Base-by-base conservation (phyloP, 495 filamentous ascomycete species). In the Lasiosphaeria hispida region DNA sequence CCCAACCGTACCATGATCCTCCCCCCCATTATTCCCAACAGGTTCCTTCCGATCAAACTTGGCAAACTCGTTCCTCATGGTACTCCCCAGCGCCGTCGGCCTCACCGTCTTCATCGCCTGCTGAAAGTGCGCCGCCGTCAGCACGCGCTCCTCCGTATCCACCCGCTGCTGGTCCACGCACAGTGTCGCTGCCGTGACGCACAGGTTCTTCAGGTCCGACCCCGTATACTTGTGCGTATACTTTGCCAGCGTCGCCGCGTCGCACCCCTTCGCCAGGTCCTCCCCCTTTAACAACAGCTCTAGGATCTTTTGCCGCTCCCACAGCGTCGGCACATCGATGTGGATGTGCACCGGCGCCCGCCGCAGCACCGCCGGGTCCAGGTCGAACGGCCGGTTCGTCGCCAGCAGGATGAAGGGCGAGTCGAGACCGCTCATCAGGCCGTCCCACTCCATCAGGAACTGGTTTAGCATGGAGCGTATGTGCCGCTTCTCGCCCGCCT, bases 341-440 rank as follows among this genome's bases (percentile, higher is more conserved):
- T 38, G 18, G 39, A 71, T 57, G 7, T 53, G 52, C 10, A 45
- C n/a, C 10, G 66, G 66, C 8, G 52, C 55, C 4, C 63, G 59
- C 0, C 66, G 59, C 14, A 59, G 56, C 13, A 64, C 42, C 1
- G 65, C 65, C 0, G 23, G 19, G 53, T 67, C 65, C 0, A 67
- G 57, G 39, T 71, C 67, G 10, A 52, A 55, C 1, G 69, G 69
- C 18, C 62, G 57, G 39, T 70, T 71, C 5, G 64, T 67, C 5
- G 65, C 62, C 0, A 65, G 37, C 0, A 67, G 39, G 5, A 68
- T 33, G 15, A 68, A 63, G 11, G 63, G 59, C 13, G 53, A 18
- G 18, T 58, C 13, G 5, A 6, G 1, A 3, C 38, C 39, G 7
- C 14, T 55, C 8, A 10, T 33, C 7, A 65, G 33, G n/a, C 66